Conservation (phyloP, 2,329 filamentous ascomycete species). For the Alternaria solani region DNA sequence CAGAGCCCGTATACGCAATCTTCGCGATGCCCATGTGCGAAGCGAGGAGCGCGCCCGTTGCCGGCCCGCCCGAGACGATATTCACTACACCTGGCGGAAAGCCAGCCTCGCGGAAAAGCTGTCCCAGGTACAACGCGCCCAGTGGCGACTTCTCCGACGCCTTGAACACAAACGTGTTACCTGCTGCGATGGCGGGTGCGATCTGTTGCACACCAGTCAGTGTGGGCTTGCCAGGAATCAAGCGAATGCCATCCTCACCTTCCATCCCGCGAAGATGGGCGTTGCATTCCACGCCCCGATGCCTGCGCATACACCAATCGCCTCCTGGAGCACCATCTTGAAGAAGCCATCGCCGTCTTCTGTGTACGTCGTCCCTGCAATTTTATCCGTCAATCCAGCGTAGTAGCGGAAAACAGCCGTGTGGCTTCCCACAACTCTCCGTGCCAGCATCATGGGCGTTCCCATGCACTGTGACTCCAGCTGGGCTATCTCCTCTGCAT, state of each 20-base stretch:
- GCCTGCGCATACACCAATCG: slow-evolving; percentile 41
- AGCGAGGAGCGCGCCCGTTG: slow-evolving; percentile 47
- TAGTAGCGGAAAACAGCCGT: not conserved
- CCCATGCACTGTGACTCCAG: slow-evolving; percentile 31
- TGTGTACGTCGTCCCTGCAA: slow-evolving; percentile 28
- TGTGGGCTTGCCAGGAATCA: not conserved
- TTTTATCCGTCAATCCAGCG: slow-evolving; percentile 30
- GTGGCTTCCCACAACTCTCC: slow-evolving; percentile 12
- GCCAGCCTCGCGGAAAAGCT: slow-evolving; percentile 44
- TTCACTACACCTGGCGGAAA: slow-evolving; percentile 55
- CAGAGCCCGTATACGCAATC: slow-evolving; percentile 54
- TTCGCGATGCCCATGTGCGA: slow-evolving; percentile 54
- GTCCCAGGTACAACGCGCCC: slow-evolving; percentile 28
- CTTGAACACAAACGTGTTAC: slow-evolving; percentile 44
- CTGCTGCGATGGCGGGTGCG: slow-evolving; percentile 44
- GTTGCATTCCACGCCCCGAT: slow-evolving; percentile 44
- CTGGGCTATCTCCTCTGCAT: slow-evolving; percentile 15
- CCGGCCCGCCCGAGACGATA: slow-evolving; percentile 40
- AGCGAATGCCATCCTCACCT: not conserved
- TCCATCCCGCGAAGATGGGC: slow-evolving; percentile 17
- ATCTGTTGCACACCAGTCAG: slow-evolving; percentile 38
- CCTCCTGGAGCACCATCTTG: slow-evolving; percentile 19
- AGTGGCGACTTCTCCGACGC: slow-evolving; percentile 41
- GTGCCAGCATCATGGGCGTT: slow-evolving; percentile 17
- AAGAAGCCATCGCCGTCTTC: not conserved